phyloP scores from a whole-genome alignment of 2,329 filamentous ascomycete genomes.

The Xylaria polymorpha region DNA sequence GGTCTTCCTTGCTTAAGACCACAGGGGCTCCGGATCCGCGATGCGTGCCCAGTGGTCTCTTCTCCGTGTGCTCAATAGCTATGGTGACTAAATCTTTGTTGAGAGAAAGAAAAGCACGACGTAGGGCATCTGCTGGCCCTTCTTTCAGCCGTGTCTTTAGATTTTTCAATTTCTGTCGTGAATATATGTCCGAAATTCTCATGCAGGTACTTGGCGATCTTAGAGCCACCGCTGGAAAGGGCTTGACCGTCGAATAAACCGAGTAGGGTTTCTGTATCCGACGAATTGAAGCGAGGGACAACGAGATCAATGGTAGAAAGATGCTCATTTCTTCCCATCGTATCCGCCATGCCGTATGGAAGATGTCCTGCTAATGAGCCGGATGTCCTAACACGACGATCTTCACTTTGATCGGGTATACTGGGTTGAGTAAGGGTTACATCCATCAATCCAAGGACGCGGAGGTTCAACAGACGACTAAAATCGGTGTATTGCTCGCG shows the following conservation, averaged over 20 bases:
- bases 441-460: conserved; percentile 95
- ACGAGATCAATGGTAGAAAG: conserved; percentile 96
- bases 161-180: conserved; percentile 82
- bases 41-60: conserved; percentile 73
- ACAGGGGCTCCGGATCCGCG: conserved; percentile 78
- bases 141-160: conserved; percentile 76
- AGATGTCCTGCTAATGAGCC: conserved; percentile 92
- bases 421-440: conserved; percentile 94
- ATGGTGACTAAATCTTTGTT: conserved; percentile 95
- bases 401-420: conserved; percentile 94
- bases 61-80: conserved; percentile 82
- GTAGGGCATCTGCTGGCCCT: conserved; percentile 82
- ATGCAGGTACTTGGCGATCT: conserved; percentile 95
- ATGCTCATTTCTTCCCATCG: conserved; percentile 91
- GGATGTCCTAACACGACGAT: conserved; percentile 94
- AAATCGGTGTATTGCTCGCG: conserved; percentile 87
- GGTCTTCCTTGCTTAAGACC: conserved; percentile 86
- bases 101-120: conserved; percentile 85
- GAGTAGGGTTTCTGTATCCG: conserved; percentile 88
- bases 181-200: conserved; percentile 94
- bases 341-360: conserved; percentile 97
- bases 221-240: conserved; percentile 89
- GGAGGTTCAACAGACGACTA: conserved; percentile 81
- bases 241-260: conserved; percentile 97
- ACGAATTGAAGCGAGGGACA: conserved; percentile 89